Evolutionary conservation across 1,139 yeast species (phyloP).

Genomic region (Candida anutae): DNA sequence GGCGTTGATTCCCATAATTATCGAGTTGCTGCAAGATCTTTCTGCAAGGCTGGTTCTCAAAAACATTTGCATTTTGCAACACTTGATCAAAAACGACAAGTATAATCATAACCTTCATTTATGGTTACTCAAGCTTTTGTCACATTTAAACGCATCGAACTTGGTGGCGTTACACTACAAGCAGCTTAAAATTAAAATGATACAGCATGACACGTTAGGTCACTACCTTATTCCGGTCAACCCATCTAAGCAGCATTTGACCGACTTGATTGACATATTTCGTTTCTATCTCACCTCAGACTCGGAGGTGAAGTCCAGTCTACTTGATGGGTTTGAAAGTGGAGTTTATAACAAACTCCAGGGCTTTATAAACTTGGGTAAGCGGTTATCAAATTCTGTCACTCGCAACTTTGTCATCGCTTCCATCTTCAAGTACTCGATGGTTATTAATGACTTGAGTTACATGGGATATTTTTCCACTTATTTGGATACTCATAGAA

Average conservation of each 20-base stretch:
- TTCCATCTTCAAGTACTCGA: conserved; percentile 27
- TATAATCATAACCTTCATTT: conserved; percentile 61
- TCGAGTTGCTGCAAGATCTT: conserved; percentile 4
- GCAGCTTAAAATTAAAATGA: conserved; percentile 56
- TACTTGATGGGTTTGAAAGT: conserved; percentile 44
- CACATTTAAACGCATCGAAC: conserved; percentile 47
- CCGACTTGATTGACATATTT: conserved; percentile 22
- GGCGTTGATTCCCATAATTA: conserved; percentile 39
- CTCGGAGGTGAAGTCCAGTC: conserved; percentile 38
- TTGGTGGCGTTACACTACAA: conserved; percentile 46
- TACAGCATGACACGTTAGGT: conserved; percentile 73
- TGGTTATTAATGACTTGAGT: conserved; percentile 29
- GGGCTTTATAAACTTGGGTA: conserved; percentile 49
- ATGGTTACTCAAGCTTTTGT: conserved; percentile 65
- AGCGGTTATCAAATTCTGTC: conserved; percentile 31
- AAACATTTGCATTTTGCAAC: conserved; percentile 38
- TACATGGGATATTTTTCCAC: conserved; percentile 21
- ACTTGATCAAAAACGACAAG: conserved; percentile 41
- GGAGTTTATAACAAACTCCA: conserved; percentile 54
- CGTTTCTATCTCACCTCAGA: conserved; percentile 46
- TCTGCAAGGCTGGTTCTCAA: conserved; percentile 13
- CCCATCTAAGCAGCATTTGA: conserved; percentile 21
- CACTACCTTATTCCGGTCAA: conserved; percentile 40
- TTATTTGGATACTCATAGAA: conserved; percentile 6
- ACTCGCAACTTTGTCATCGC: conserved; percentile 26